These are phyloP conservation scores for Lavandula angustifolia DNA, from an alignment of 257 asterid genomes.

Conservation along the genomic window DNA sequence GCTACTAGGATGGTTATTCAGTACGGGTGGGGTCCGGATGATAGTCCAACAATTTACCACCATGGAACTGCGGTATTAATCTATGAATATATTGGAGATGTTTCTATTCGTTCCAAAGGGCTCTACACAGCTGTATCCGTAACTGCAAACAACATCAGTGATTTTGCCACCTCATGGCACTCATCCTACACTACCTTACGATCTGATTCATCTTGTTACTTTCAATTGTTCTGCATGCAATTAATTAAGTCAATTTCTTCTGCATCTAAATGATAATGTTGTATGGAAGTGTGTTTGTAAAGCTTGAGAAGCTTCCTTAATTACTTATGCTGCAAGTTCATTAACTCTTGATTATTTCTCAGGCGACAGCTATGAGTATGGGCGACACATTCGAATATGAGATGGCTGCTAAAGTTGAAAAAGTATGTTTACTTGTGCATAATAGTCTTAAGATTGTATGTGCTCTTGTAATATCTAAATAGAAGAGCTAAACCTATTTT, in stretches of 20 bases:
- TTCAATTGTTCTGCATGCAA: neutral
- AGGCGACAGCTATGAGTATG: constrained; percentile 85
- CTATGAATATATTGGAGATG: constrained; percentile 24
- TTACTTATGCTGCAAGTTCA: constrained; percentile 3
- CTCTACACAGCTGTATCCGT: constrained; percentile 1
- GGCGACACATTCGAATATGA: constrained; percentile 80
- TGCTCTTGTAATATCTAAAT: constrained; percentile 20
- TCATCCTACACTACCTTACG: constrained; percentile 7
- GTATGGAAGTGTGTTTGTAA: constrained; percentile 9
- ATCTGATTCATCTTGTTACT: constrained; percentile 3
- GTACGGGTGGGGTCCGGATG: constrained; percentile 97
- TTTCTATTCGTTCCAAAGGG: constrained; percentile 19
- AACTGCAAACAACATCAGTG: constrained; percentile 13
- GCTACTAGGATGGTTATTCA: constrained; percentile 94
- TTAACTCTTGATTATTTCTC: constrained; percentile 35
- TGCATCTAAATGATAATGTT: constrained; percentile 19
- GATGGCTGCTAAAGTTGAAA: constrained; percentile 93
- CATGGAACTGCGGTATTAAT: constrained; percentile 77
- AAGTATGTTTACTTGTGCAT: constrained; percentile 46
- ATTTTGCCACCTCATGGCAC: neutral
- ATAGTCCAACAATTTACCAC: constrained; percentile 80
- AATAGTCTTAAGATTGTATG: constrained; percentile 15
- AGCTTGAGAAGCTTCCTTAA: constrained; percentile 12
- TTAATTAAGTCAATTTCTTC: neutral
- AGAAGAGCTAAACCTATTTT: constrained; percentile 16